These are phyloP conservation scores for Backusella parvicylindrica DNA, from an alignment of 192 early-diverging fungal genomes.

Conservation along the genomic window DNA sequence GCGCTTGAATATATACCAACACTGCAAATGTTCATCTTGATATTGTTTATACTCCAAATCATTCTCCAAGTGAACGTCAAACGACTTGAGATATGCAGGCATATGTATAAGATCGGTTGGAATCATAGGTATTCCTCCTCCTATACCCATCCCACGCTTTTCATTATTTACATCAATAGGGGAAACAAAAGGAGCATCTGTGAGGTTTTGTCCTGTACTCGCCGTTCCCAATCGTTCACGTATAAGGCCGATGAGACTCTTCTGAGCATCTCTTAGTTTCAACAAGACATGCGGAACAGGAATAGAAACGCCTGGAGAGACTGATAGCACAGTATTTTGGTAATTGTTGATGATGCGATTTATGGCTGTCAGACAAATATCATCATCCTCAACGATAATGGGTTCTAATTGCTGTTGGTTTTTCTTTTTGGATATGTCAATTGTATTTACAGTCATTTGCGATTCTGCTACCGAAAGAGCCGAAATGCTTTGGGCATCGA, in stretches of 20 bases:
- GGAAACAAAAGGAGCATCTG: neutral
- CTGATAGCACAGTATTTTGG: constrained; percentile 75
- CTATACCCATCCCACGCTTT: neutral
- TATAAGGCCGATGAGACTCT: constrained; percentile 31
- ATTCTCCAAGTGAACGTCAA: constrained; percentile 1
- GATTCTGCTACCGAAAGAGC: constrained; percentile 8
- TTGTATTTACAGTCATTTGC: constrained; percentile 1
- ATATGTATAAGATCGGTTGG: constrained; percentile 10
- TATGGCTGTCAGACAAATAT: constrained; percentile 23
- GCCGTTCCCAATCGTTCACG: constrained; percentile 18
- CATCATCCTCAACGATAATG: constrained; percentile 15
- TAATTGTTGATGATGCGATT: constrained; percentile 52
- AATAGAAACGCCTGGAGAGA: constrained; percentile 81
- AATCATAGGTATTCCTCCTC: neutral
- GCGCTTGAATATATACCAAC: constrained; percentile 40
- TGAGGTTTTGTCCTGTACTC: neutral
- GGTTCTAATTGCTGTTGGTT: neutral
- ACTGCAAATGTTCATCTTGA: constrained; percentile 39
- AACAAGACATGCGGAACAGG: constrained; percentile 82
- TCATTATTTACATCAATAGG: neutral
- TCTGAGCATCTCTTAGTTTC: constrained; percentile 60
- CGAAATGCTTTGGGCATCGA: constrained; percentile 4
- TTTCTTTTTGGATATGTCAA: neutral
- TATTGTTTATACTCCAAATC: constrained; percentile 37
- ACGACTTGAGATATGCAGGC: constrained; percentile 10